Evolutionary conservation across 2,329 filamentous ascomycete genomes (phyloP).

Genomic region (Fusarium sp.): DNA sequence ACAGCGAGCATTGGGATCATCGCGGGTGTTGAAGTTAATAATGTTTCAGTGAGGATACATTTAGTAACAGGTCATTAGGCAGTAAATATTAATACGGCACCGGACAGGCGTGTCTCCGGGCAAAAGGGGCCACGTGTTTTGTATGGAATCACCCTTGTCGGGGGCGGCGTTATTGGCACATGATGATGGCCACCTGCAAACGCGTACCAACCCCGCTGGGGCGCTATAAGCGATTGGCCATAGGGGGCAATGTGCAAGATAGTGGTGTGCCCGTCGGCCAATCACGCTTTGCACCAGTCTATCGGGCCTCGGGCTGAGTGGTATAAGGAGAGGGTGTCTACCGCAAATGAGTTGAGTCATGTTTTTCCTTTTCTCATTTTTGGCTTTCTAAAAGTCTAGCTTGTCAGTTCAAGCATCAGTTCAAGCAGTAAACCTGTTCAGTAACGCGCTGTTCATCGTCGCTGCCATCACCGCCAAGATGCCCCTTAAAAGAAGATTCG

Average conservation of each 20-base stretch:
- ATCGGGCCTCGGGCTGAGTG: neutral
- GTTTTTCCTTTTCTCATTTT: neutral
- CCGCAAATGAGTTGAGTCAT: neutral
- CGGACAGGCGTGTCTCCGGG: neutral
- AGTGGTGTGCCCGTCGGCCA: neutral
- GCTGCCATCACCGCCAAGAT: neutral
- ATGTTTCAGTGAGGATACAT: neutral
- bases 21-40: neutral
- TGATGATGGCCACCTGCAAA: neutral
- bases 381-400: neutral
- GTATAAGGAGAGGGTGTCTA: neutral
- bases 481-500: neutral
- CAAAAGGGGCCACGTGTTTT: neutral
- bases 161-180: neutral
- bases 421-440: neutral
- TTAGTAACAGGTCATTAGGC: neutral
- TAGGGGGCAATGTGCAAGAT: neutral
- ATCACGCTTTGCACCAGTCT: neutral
- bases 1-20: neutral
- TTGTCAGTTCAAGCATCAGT: neutral
- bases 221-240: neutral
- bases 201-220: neutral
- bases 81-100: neutral
- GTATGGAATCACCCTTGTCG: neutral
- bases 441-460: neutral